Evolutionary conservation across 108 stramenopile species (phyloP), one percentile per base, ranked within the genome.

Genomic region (Phaeodactylum tricornutum): DNA sequence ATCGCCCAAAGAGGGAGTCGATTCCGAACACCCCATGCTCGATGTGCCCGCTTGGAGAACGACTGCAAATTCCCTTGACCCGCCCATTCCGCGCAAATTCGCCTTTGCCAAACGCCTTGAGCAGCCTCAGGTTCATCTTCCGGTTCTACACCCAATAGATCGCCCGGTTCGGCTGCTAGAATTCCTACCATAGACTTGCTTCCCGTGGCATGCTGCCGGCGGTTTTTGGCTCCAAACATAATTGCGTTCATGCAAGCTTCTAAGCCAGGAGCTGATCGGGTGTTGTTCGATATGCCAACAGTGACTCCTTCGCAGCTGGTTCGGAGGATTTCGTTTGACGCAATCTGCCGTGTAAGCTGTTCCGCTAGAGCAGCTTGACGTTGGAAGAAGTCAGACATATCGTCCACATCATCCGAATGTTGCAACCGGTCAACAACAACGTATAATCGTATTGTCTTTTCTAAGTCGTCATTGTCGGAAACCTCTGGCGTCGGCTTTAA

Each of bases 241-340:
- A 83, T 62, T 12, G 77, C 71, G 37, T 83, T 50, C 59, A 69
- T 53, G 42, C 81, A 83, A 5, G 65, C 62, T 42, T 83, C 81
- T 7, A 83, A 32, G 17, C 77, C 81, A 6, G 81, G 81, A 22
- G 81, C 71, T 1, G 77, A 68, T 1, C 72, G 71, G 24, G 41
- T 34, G 53, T 76, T 67, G 30, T 75, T 53, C 8, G 74, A 41
- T 11, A 75, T 16, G 8, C 75, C 74, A 1, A 83, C 55, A 7
- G 77, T 64, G 15, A 79, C 52, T 4, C 78, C 82, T 33, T 80
- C 61, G 21, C 69, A 49, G 3, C 53, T 25, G 15, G 37, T 34
- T n/a, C 78, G 67, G 6, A 80, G 53, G 6, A 50, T 35, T 12
- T 43, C 27, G 45, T 69, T 61, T 2, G 65, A 43, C 3, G 75